phyloP scores from a whole-genome alignment of 192 early-diverging fungal species.

The Mortierella hygrophila region DNA sequence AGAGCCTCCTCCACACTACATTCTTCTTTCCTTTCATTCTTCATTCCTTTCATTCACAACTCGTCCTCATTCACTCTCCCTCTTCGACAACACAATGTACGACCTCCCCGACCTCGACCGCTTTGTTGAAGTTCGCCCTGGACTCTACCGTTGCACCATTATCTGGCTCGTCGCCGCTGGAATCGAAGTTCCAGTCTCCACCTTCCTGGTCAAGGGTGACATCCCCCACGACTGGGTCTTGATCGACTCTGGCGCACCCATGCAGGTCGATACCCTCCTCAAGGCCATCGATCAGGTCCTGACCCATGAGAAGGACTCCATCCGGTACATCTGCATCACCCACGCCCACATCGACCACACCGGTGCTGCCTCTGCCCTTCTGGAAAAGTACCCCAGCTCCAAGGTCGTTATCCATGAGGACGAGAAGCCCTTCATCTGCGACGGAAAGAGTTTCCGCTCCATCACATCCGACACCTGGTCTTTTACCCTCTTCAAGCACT shows the following conservation, averaged over 20 bases:
- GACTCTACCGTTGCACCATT: constrained; percentile 50
- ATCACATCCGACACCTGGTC: constrained; percentile 37
- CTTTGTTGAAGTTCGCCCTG: constrained; percentile 51
- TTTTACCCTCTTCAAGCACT: constrained; percentile 37
- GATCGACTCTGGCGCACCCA: constrained; percentile 45
- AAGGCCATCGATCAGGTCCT: constrained; percentile 41
- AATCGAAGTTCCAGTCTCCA: constrained; percentile 36
- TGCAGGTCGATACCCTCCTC: constrained; percentile 30
- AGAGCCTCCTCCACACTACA: not conserved
- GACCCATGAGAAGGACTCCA: constrained; percentile 37
- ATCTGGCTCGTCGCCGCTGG: constrained; percentile 28
- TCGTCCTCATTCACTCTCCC: not conserved
- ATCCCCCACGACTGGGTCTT: constrained; percentile 40
- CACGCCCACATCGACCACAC: constrained; percentile 58
- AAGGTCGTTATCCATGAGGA: constrained; percentile 50
- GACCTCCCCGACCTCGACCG: constrained; percentile 52
- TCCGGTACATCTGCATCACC: constrained; percentile 55
- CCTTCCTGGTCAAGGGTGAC: constrained; percentile 42
- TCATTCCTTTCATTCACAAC: constrained; percentile 12
- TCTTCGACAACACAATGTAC: constrained; percentile 20
- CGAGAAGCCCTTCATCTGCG: constrained; percentile 48
- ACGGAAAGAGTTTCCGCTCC: constrained; percentile 32
- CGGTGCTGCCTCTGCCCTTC: constrained; percentile 31
- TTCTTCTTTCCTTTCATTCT: not conserved
- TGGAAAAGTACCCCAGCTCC: constrained; percentile 45